These are phyloP conservation scores for Aspergillus panamensis DNA, from an alignment of 495 filamentous ascomycete species.

Conservation along the genomic window DNA sequence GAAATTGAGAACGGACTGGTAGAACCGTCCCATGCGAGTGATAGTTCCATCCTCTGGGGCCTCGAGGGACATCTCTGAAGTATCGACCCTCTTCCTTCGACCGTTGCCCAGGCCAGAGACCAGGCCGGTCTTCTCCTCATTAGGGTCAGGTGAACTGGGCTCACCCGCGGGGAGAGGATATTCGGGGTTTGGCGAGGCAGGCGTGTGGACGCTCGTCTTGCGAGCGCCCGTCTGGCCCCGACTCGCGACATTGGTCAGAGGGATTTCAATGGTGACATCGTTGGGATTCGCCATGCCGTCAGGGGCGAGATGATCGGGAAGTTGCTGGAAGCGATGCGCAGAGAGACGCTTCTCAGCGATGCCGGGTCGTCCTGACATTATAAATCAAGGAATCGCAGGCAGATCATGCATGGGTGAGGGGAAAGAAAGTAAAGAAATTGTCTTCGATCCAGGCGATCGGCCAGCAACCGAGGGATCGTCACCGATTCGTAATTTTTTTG, in stretches of 20 bases:
- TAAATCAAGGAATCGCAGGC: not conserved
- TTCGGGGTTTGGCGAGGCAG: conserved; percentile 17
- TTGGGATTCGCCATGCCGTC: conserved; percentile 47
- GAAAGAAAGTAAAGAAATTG: conserved; percentile 10
- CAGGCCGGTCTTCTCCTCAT: conserved; percentile 53
- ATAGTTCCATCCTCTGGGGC: conserved; percentile 58
- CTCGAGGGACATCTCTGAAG: conserved; percentile 41
- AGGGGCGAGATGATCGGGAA: conserved; percentile 36
- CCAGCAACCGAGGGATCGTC: not conserved
- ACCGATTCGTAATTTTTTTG: not conserved
- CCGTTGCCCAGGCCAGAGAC: conserved; percentile 45
- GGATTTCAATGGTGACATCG: conserved; percentile 60
- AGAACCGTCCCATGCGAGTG: conserved; percentile 82
- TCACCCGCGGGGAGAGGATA: conserved; percentile 17
- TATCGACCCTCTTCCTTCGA: conserved; percentile 52
- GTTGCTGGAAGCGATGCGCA: conserved; percentile 44
- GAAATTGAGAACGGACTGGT: conserved; percentile 78
- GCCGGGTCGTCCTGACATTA: conserved; percentile 37
- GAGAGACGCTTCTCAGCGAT: conserved; percentile 39
- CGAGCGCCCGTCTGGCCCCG: conserved; percentile 45
- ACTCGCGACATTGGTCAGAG: conserved; percentile 43
- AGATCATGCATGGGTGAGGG: conserved; percentile 8
- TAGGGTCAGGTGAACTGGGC: conserved; percentile 1
- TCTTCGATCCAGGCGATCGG: not conserved
- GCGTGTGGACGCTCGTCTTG: conserved; percentile 31